Conservation (phyloP, 1,284 basidiomycete species). For the Austroboletus niveus region DNA sequence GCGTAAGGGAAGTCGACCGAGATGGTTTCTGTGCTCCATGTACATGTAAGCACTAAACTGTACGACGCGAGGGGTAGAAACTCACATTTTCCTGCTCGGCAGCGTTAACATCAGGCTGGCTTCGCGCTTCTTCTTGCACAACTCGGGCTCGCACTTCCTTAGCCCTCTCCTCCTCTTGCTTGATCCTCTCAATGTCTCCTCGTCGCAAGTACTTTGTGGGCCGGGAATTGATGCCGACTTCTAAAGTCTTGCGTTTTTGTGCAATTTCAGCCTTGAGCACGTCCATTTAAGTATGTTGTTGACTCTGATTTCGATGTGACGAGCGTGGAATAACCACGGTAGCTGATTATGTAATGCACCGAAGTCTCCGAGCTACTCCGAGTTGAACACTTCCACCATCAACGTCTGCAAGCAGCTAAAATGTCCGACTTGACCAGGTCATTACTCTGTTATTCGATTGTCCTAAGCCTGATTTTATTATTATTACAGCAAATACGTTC, state of each 20-base stretch:
- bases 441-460: constrained; percentile 1
- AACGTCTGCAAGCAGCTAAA: constrained; percentile 23
- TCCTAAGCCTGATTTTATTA: constrained; percentile 6
- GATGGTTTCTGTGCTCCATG: constrained; percentile 51
- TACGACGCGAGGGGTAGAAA: constrained; percentile 20
- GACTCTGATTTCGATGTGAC: neutral
- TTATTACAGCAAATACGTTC: constrained; percentile 67
- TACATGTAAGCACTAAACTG: constrained; percentile 32
- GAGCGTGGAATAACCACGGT: neutral
- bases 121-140: constrained; percentile 35
- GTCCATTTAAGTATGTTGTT: constrained; percentile 59
- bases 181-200: constrained; percentile 76
- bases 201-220: constrained; percentile 85
- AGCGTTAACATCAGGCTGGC: constrained; percentile 20
- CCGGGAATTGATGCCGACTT: constrained; percentile 42
- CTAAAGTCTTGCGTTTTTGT: constrained; percentile 75
- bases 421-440: constrained; percentile 71
- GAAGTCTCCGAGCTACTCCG: constrained; percentile 40
- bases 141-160: constrained; percentile 45
- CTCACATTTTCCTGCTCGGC: constrained; percentile 42
- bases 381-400: constrained; percentile 25
- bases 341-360: constrained; percentile 33
- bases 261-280: constrained; percentile 87
- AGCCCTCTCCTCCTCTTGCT: constrained; percentile 58
- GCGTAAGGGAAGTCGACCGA: constrained; percentile 43